Percentiles rank a stretch among this genome's conserved stretches.
Evolutionary conservation across 139 green algal species (phyloP).

Genomic region (Picochlorum sp.): DNA sequence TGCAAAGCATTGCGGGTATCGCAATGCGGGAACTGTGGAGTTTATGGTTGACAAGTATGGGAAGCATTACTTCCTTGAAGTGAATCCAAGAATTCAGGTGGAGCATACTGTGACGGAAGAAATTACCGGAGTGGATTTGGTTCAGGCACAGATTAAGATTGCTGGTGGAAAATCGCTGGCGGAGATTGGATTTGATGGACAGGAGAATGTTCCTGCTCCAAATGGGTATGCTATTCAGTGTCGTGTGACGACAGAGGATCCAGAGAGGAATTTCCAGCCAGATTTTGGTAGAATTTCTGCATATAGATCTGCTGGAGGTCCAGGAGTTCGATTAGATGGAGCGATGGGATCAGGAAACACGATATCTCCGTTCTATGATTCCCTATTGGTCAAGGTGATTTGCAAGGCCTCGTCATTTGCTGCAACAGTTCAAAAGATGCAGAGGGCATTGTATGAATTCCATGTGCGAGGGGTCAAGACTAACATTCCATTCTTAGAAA

Average conservation of each 20-base stretch:
- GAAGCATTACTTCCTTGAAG: conserved; percentile 94
- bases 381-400: conserved; percentile 82
- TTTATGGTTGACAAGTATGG: conserved; percentile 93
- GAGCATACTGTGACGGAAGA: conserved; percentile 97
- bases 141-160: conserved; percentile 85
- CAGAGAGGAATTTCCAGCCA: conserved; percentile 83
- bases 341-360: conserved; percentile 70
- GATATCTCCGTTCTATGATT: conserved; percentile 80
- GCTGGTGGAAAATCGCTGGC: conserved; percentile 69
- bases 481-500: conserved; percentile 87
- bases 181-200: conserved; percentile 61
- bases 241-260: conserved; percentile 89
- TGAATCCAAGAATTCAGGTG: conserved; percentile 94
- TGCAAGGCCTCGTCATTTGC: conserved; percentile 58
- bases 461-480: conserved; percentile 89
- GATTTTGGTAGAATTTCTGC: conserved; percentile 77
- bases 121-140: conserved; percentile 90
- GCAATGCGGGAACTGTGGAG: conserved; percentile 91
- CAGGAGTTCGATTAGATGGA: conserved; percentile 84
- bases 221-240: conserved; percentile 89
- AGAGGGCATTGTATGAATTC: conserved; percentile 81
- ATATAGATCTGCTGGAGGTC: conserved; percentile 67
- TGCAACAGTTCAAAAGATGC: conserved; percentile 75
- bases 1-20: conserved; percentile 64
- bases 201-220: conserved; percentile 48